Evolutionary conservation across 208 protist species (phyloP).

Genomic region (Acanthamoeba sp.): DNA sequence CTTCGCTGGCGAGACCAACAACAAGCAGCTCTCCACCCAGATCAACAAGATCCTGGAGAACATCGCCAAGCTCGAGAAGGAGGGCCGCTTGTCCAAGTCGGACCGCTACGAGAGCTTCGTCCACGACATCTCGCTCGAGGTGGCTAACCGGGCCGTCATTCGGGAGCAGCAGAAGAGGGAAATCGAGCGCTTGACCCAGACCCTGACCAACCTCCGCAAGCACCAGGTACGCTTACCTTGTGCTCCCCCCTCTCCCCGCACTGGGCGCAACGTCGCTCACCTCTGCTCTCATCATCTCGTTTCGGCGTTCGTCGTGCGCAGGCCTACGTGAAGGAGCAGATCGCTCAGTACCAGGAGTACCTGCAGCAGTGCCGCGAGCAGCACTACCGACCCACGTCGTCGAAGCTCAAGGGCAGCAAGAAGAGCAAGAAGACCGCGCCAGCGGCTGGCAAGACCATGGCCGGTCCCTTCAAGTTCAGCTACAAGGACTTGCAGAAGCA

Average conservation of each 20-base stretch:
- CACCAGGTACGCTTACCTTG: slow-evolving; percentile 75
- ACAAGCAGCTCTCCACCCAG: slow-evolving; percentile 74
- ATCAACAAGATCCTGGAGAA: slow-evolving; percentile 86
- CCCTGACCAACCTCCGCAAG: slow-evolving; percentile 79
- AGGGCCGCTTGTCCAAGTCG: slow-evolving; percentile 76
- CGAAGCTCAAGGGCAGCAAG: slow-evolving; percentile 54
- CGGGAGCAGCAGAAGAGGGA: slow-evolving; percentile 86
- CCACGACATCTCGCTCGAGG: slow-evolving; percentile 87
- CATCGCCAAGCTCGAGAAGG: slow-evolving; percentile 85
- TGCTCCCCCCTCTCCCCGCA: no score
- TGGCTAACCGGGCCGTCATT: slow-evolving; percentile 84
- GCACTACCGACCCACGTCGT: slow-evolving; percentile 78
- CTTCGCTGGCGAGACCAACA: slow-evolving; percentile 77
- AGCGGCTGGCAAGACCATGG: slow-evolving; percentile 73
- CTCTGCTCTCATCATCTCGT: not conserved
- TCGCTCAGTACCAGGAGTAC: slow-evolving; percentile 84
- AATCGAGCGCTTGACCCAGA: slow-evolving; percentile 80
- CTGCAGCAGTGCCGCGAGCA: slow-evolving; percentile 84
- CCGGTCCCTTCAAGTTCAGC: slow-evolving; percentile 81
- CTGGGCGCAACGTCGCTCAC: no score
- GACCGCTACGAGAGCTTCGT: slow-evolving; percentile 87
- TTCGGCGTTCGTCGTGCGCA: not conserved
- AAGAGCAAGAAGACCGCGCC: slow-evolving; percentile 20
- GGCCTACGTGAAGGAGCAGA: slow-evolving; percentile 87
- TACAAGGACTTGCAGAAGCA: slow-evolving; percentile 72